phyloP scores from a whole-genome alignment of 108 stramenopile species.

The Aurantiochytrium sp. region DNA sequence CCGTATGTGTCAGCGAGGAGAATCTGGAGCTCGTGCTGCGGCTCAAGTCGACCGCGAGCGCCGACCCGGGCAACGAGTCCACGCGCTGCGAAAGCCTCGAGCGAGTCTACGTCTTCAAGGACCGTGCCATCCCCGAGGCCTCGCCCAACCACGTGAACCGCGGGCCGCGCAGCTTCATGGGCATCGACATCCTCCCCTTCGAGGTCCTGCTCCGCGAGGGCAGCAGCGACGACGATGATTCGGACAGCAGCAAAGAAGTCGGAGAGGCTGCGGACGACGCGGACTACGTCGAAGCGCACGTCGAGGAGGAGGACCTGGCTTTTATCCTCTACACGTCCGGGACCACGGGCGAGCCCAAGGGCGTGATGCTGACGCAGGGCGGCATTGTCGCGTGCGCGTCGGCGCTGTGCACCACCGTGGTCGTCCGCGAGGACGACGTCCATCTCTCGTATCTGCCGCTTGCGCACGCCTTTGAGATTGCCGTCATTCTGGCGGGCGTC shows the following conservation, averaged over 20 bases:
- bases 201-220: background rate
- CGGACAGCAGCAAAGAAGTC: background rate
- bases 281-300: background rate
- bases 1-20: conserved; percentile 69
- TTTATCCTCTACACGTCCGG: conserved; percentile 61
- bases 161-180: background rate
- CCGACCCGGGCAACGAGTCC: background rate
- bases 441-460: conserved; percentile 90
- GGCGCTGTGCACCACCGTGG: conserved; percentile 26
- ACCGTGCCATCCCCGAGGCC: background rate
- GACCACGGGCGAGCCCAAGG: conserved; percentile 75
- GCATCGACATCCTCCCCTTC: background rate
- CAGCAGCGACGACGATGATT: background rate
- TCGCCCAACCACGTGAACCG: conserved; percentile 23
- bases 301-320: conserved; percentile 57
- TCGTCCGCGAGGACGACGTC: conserved; percentile 60
- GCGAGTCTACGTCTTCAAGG: conserved; percentile 18
- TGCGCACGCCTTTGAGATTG: conserved; percentile 90
- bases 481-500: conserved; percentile 62
- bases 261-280: background rate
- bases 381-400: conserved; percentile 62
- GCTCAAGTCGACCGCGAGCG: background rate
- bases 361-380: conserved; percentile 80
- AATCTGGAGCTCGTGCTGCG: conserved; percentile 55
- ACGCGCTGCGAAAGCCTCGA: background rate